Evolutionary conservation across 75 land plant species (phyloP).

Genomic region (Cupressus sempervirens): DNA sequence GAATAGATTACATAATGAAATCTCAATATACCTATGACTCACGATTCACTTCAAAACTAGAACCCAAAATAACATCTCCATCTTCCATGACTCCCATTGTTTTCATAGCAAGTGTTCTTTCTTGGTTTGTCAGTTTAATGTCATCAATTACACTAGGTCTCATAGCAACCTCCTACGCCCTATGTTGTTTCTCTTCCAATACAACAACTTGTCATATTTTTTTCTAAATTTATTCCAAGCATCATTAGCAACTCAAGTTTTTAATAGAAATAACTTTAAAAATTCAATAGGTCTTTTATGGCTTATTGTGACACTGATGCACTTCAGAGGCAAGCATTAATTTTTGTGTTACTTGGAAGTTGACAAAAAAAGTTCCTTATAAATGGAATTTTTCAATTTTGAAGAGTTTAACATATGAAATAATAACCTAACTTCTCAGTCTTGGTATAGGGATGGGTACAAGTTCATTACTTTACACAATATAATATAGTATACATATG

Average conservation of each 20-base stretch:
- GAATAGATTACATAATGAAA: too few species aligned
- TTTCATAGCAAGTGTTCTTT: slow-evolving; percentile 63
- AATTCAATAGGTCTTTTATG: not conserved
- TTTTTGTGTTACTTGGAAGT: not conserved
- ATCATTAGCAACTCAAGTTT: not conserved
- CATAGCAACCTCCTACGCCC: slow-evolving; percentile 63
- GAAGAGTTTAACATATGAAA: not conserved
- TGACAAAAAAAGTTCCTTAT: not conserved
- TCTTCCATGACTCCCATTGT: too few species aligned
- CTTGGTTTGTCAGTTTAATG: slow-evolving; percentile 57
- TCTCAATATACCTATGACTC: too few species aligned
- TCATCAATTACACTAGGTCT: slow-evolving; percentile 48
- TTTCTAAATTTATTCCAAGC: slow-evolving; percentile 18
- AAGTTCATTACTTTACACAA: too few species aligned
- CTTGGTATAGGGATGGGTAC: too few species aligned
- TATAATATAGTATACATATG: too few species aligned
- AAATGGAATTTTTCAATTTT: not conserved
- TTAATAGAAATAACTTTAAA: not conserved
- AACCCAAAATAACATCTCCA: too few species aligned
- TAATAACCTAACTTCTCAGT: too few species aligned
- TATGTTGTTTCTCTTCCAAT: slow-evolving; percentile 66
- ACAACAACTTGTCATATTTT: slow-evolving; percentile 70
- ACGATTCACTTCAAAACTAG: too few species aligned
- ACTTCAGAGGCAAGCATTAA: not conserved
- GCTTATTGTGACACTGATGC: not conserved